Conservation (phyloP, 2,329 filamentous ascomycete species). For the Blastomyces emzantsi region DNA sequence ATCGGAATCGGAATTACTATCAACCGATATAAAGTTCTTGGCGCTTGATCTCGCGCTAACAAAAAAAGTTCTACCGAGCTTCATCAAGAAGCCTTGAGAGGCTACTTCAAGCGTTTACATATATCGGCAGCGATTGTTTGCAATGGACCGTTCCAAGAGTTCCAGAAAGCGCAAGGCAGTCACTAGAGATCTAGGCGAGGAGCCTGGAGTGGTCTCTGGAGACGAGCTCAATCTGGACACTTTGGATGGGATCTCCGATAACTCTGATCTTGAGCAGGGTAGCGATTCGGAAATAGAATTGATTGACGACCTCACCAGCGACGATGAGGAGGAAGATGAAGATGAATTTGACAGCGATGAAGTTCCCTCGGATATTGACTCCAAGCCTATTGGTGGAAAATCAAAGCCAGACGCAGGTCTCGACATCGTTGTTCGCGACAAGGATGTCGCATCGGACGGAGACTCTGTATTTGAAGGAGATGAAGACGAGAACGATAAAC, state of each 20-base stretch:
- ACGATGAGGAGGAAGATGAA: constrained; percentile 43
- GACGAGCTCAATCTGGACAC: constrained; percentile 47
- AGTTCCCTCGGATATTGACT: constrained; percentile 38
- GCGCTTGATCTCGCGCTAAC: constrained; percentile 6
- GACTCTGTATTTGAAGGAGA: constrained; percentile 30
- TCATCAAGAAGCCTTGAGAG: not conserved
- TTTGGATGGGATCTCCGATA: constrained; percentile 38
- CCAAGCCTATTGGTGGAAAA: constrained; percentile 34
- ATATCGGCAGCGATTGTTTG: constrained; percentile 13
- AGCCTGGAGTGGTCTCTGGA: constrained; percentile 47
- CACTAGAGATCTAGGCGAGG: constrained; percentile 43
- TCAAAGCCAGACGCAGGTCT: constrained; percentile 19
- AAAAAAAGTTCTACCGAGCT: constrained; percentile 10
- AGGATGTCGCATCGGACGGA: constrained; percentile 24
- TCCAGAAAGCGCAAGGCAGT: constrained; percentile 59
- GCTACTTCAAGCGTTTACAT: constrained; percentile 6
- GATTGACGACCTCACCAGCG: constrained; percentile 45
- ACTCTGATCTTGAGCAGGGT: constrained; percentile 32
- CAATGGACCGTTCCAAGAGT: constrained; percentile 31
- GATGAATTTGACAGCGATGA: constrained; percentile 43
- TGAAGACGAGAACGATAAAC: constrained; percentile 28
- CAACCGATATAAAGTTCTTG: not conserved
- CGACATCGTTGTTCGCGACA: constrained; percentile 18
- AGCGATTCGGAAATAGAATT: constrained; percentile 44
- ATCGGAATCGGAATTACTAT: not conserved